phyloP scores from a whole-genome alignment of 148 eudicot species.

The Suaeda aralocaspica region DNA sequence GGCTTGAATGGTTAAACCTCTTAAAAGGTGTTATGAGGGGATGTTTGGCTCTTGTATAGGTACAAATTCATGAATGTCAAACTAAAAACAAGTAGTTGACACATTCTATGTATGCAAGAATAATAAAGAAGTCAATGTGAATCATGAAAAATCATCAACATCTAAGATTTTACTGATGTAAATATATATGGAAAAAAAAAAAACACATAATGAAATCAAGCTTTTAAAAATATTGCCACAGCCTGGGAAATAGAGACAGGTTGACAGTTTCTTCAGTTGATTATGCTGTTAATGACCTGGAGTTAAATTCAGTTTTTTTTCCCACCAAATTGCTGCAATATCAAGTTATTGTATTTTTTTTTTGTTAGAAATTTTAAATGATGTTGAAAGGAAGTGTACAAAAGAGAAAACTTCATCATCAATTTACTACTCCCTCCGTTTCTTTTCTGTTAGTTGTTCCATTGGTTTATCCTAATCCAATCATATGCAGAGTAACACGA shows the following conservation, averaged over 20 bases:
- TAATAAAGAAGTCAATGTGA: conserved; percentile 17
- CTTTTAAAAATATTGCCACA: not conserved
- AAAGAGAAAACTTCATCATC: too few relatives aligned
- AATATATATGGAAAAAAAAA: not conserved
- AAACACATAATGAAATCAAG: not conserved
- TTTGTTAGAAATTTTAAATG: too few relatives aligned
- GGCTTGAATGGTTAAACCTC: not conserved
- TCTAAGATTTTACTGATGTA: too few relatives aligned
- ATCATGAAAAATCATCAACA: not conserved
- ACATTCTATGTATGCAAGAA: conserved; percentile 10
- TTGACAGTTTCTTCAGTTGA: conserved; percentile 2
- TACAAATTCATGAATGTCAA: conserved; percentile 2
- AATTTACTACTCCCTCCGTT: too few relatives aligned
- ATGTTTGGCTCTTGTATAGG: not conserved
- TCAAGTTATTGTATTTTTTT: too few relatives aligned
- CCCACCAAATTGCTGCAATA: too few relatives aligned
- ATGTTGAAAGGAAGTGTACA: too few relatives aligned
- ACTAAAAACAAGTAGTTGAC: conserved; percentile 19
- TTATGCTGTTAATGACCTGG: not conserved
- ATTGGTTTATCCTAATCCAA: too few relatives aligned
- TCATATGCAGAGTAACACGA: too few relatives aligned
- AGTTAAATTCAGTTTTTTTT: not conserved
- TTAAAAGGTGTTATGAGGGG: not conserved
- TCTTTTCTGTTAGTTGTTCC: too few relatives aligned
- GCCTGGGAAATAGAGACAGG: not conserved